A percentile compares a stretch with the other conserved stretches of the same genome.
These are phyloP conservation scores for Dovyalis caffra DNA, from an alignment of 345 rosid species.

Conservation along the genomic window DNA sequence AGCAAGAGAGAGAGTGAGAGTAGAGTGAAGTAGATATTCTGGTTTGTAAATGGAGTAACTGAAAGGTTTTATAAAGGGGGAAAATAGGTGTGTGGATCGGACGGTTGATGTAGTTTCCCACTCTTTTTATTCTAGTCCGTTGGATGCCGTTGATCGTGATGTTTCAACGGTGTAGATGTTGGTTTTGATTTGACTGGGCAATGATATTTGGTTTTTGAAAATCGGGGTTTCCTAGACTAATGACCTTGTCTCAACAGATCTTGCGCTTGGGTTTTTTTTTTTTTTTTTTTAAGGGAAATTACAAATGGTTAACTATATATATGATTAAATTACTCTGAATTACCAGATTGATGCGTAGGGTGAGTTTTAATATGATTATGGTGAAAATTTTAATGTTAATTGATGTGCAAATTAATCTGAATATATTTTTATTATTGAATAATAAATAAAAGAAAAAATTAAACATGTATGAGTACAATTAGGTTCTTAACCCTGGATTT, in stretches of 20 bases:
- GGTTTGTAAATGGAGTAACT: neutral
- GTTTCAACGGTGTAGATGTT: slow-evolving; percentile 14
- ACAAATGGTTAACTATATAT: no score
- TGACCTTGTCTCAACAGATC: neutral
- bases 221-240: slow-evolving; percentile 7
- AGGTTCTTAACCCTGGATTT: no score
- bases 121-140: slow-evolving; percentile 2
- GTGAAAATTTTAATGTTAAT: no score
- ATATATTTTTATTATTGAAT: no score
- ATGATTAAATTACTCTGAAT: no score
- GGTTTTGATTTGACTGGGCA: neutral
- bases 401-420: no score
- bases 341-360: no score
- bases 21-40: neutral
- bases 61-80: neutral
- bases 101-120: neutral
- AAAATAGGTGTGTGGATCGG: neutral
- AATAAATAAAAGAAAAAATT: no score
- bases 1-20: slow-evolving; percentile 3
- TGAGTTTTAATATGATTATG: no score
- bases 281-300: neutral
- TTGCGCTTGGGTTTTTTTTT: no score
- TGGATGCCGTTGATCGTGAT: slow-evolving; percentile 32
- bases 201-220: slow-evolving; percentile 22
- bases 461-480: no score